phyloP scores from a whole-genome alignment of 2,329 filamentous ascomycete species.

The Epichloe sp. region DNA sequence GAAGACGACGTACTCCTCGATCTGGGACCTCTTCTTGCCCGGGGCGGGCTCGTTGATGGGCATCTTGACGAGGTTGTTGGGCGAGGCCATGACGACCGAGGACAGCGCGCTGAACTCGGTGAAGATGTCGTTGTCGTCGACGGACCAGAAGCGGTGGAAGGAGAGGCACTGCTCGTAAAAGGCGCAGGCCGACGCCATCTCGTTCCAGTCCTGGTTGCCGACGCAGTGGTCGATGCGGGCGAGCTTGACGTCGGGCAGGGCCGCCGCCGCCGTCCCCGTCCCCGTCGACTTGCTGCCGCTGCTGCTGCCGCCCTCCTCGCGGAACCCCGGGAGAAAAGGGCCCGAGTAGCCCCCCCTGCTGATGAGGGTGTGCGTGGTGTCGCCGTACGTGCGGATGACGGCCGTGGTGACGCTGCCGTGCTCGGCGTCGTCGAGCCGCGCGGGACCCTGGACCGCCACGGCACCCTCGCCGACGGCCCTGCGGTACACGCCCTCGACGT shows the following conservation, averaged over 20 bases:
- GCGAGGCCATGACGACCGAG: slow-evolving; percentile 80
- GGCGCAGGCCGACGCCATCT: slow-evolving; percentile 56
- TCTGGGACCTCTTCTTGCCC: slow-evolving; percentile 85
- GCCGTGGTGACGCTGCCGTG: slow-evolving; percentile 58
- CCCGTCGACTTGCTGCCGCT: slow-evolving; percentile 11
- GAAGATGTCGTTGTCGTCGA: slow-evolving; percentile 86
- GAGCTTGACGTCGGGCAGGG: slow-evolving; percentile 52
- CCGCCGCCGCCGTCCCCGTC: slow-evolving; percentile 14
- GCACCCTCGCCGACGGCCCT: slow-evolving; percentile 56
- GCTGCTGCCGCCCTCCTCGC: slow-evolving; percentile 22
- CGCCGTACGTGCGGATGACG: slow-evolving; percentile 81
- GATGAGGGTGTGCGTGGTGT: slow-evolving; percentile 89
- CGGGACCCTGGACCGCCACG: slow-evolving; percentile 48
- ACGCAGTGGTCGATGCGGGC: slow-evolving; percentile 89
- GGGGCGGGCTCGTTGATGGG: slow-evolving; percentile 92
- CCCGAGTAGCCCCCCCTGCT: slow-evolving; percentile 59
- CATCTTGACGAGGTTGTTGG: slow-evolving; percentile 86
- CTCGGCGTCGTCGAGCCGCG: slow-evolving; percentile 26
- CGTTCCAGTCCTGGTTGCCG: slow-evolving; percentile 90
- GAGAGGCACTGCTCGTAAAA: slow-evolving; percentile 81
- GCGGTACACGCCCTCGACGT: slow-evolving; percentile 66
- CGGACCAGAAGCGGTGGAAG: slow-evolving; percentile 96
- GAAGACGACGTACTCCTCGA: slow-evolving; percentile 86
- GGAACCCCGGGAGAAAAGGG: slow-evolving; percentile 73
- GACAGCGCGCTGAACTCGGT: slow-evolving; percentile 84